phyloP scores from a whole-genome alignment of 179 eudicot genomes.

The Actinidia arguta region DNA sequence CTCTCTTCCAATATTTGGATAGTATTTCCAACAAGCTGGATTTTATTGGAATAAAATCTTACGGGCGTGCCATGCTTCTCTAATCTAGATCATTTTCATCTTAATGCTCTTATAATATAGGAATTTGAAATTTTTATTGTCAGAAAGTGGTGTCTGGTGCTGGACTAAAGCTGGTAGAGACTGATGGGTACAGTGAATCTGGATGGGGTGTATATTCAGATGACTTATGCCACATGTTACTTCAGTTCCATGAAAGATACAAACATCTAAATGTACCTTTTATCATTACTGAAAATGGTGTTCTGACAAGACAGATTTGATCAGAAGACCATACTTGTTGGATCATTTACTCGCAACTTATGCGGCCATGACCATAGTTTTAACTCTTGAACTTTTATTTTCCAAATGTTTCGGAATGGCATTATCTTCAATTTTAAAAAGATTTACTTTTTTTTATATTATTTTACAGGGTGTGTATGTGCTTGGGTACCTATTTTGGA shows the following conservation, averaged over 20 bases:
- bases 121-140: background rate
- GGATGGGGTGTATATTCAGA: conserved; percentile 98
- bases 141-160: conserved; percentile 92
- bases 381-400: conserved; percentile 23
- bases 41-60: conserved; percentile 89
- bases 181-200: conserved; percentile 96
- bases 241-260: conserved; percentile 97
- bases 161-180: conserved; percentile 84
- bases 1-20: conserved; percentile 78
- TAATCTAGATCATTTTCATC: background rate
- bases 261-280: conserved; percentile 84
- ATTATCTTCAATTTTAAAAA: background rate
- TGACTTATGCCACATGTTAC: conserved; percentile 87
- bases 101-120: no score
- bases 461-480: conserved; percentile 79
- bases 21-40: conserved; percentile 81
- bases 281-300: conserved; percentile 91
- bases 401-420: conserved; percentile 10
- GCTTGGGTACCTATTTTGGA: conserved; percentile 97
- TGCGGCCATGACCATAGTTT: conserved; percentile 92
- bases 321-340: conserved; percentile 83
- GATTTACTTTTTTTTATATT: conserved; percentile 19
- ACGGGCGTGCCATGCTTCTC: conserved; percentile 67
- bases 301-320: conserved; percentile 94
- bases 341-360: conserved; percentile 92